Evolutionary conservation across 2,329 filamentous ascomycete genomes (phyloP), one percentile per base, ranked within the genome.

Genomic region (Metarhizium sp.): DNA sequence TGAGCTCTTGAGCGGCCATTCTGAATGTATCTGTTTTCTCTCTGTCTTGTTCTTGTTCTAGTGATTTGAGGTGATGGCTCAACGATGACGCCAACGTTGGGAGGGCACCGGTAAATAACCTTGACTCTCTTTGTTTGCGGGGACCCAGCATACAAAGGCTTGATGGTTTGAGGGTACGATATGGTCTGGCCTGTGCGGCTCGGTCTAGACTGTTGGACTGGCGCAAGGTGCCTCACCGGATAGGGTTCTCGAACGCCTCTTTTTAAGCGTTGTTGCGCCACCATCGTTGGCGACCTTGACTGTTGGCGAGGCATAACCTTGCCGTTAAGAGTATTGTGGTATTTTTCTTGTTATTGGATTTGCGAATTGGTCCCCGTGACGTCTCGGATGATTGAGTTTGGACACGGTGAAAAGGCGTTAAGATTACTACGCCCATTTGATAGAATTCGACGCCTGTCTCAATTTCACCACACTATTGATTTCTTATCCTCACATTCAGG

Each of bases 1-100:
- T 43, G 20, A 54, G 46, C 34, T 54, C 52, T 43, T 34, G 48
- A 5, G 36, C 36, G 4, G 52, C 36, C 52, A 54, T 54, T 16
- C 29, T 52, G 16, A 16, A 25, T 30, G 45, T 48, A n/a, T 30
- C 20, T 48, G n/a, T 20, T 45, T 42, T 14, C 14, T 42, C 14
- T n/a, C 3, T 6, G 6, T 14, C 14, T 4, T 6, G 6, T 14
- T 42, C 14, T 14, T 18, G 40, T 46, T 11, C 6, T 46, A 7
- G 5, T 25, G 18, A 30, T 13, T 48, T 48, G 45, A 29, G 10
- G 16, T 48, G 45, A 30, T 13, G 20, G 45, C 25, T 25, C 10
- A 13, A 16, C 13, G 16, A 30, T 30, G 45, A 48, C 45, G 45
- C 45, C 42, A 30, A 48, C 13, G 45, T n/a, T 30, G 45, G 45